phyloP scores from a whole-genome alignment of 2,329 filamentous ascomycete genomes.

The Apiospora kogelbergensis region DNA sequence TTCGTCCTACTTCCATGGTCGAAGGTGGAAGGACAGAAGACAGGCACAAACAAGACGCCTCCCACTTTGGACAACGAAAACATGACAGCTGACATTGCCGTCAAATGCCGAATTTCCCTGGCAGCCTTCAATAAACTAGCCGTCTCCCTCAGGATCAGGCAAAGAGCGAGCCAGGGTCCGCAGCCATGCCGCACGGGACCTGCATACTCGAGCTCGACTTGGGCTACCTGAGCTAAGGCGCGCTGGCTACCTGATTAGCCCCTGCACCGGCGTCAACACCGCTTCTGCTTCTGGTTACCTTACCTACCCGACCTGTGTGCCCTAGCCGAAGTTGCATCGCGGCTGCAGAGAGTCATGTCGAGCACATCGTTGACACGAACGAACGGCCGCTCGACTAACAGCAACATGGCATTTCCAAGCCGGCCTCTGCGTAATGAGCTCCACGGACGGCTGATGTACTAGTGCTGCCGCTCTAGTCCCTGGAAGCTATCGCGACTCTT shows the following conservation, averaged over 20 bases:
- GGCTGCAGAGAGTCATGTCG: neutral
- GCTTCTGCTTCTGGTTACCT: neutral
- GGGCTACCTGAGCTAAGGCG: conserved; percentile 2
- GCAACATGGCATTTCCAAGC: neutral
- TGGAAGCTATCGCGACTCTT: neutral
- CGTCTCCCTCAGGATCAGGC: neutral
- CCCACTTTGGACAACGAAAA: neutral
- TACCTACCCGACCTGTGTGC: neutral
- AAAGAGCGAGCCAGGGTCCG: neutral
- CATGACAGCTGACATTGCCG: neutral
- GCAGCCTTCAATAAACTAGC: neutral
- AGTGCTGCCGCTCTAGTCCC: neutral
- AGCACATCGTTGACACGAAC: neutral
- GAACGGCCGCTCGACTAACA: neutral
- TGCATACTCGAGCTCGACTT: neutral
- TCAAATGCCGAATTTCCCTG: neutral
- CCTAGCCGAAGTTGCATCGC: neutral
- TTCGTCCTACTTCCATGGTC: too few species aligned
- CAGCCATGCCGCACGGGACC: neutral
- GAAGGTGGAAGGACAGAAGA: neutral
- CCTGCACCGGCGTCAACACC: neutral
- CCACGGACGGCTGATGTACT: neutral
- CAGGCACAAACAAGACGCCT: neutral
- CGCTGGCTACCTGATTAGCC: neutral
- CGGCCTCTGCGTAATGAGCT: neutral